Percentiles rank a stretch among this genome's conserved stretches.
Evolutionary conservation across 495 filamentous ascomycete species (phyloP).

Genomic region (Penicillium arizonense): DNA sequence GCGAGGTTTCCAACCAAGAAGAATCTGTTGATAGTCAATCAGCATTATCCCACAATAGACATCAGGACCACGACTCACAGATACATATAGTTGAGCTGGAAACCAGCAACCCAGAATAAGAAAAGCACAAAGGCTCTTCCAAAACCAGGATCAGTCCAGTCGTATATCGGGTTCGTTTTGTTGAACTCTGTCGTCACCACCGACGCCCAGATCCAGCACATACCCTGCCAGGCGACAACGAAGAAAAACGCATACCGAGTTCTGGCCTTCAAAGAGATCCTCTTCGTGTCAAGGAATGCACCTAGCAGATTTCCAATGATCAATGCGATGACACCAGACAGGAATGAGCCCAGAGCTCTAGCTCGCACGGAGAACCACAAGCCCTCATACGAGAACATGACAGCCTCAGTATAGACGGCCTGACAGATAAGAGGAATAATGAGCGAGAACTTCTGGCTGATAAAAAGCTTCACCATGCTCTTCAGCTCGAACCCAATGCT

Average conservation of each 20-base stretch:
- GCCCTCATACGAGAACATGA: constrained; percentile 60
- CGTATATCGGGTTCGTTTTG: constrained; percentile 49
- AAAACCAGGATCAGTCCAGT: constrained; percentile 57
- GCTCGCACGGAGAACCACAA: constrained; percentile 63
- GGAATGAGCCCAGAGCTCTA: constrained; percentile 59
- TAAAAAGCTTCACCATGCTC: constrained; percentile 48
- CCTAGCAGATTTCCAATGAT: constrained; percentile 57
- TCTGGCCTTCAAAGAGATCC: constrained; percentile 47
- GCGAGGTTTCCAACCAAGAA: constrained; percentile 62
- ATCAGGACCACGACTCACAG: constrained; percentile 35
- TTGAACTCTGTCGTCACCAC: constrained; percentile 53
- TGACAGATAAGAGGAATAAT: constrained; percentile 61
- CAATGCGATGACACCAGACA: constrained; percentile 59
- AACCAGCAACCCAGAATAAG: constrained; percentile 55
- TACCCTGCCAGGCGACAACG: constrained; percentile 53
- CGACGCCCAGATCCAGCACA: constrained; percentile 62
- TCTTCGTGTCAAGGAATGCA: constrained; percentile 51
- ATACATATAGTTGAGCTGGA: constrained; percentile 65
- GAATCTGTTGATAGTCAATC: constrained; percentile 39
- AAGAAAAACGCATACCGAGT: constrained; percentile 41
- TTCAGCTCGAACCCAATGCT: constrained; percentile 51
- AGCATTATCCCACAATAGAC: background rate
- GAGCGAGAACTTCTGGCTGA: constrained; percentile 51
- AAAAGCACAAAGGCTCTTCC: constrained; percentile 58
- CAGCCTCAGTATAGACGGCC: constrained; percentile 59